These are phyloP conservation scores for Beauveria rudraprayagi DNA, from an alignment of 2,329 filamentous ascomycete genomes.

Conservation along the genomic window DNA sequence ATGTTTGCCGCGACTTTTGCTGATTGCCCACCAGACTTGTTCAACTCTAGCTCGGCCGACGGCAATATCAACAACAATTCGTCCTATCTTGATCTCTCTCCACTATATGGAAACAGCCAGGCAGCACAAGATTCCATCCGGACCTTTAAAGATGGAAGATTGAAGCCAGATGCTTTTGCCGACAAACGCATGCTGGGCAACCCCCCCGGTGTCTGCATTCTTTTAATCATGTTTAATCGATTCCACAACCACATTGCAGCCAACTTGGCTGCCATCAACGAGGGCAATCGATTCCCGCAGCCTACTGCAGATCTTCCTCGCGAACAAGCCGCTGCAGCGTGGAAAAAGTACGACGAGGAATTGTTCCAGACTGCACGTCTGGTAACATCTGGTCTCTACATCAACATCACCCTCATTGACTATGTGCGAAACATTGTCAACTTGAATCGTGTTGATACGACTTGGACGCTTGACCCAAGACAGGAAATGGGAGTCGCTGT, in stretches of 20 bases:
- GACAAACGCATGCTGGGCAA: constrained; percentile 63
- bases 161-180: constrained; percentile 66
- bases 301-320: constrained; percentile 43
- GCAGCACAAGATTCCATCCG: constrained; percentile 58
- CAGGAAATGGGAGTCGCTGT: constrained; percentile 53
- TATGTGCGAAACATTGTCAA: constrained; percentile 75
- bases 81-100: constrained; percentile 63
- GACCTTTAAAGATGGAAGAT: constrained; percentile 60
- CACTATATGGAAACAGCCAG: constrained; percentile 63
- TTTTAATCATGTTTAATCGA: constrained; percentile 71
- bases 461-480: constrained; percentile 75
- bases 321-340: constrained; percentile 42
- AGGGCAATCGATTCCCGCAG: constrained; percentile 66
- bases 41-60: constrained; percentile 59
- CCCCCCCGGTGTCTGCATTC: constrained; percentile 62
- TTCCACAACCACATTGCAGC: constrained; percentile 84
- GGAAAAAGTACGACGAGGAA: constrained; percentile 67
- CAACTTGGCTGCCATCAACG: constrained; percentile 78
- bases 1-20: constrained; percentile 3
- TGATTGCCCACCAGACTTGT: constrained; percentile 43
- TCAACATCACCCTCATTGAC: constrained; percentile 70
- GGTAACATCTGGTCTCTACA: constrained; percentile 67
- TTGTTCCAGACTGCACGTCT: constrained; percentile 71
- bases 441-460: constrained; percentile 49
- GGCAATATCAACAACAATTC: constrained; percentile 57